Evolutionary conservation across 441 rosid genomes (phyloP).

Genomic region (Syzygium malaccense): DNA sequence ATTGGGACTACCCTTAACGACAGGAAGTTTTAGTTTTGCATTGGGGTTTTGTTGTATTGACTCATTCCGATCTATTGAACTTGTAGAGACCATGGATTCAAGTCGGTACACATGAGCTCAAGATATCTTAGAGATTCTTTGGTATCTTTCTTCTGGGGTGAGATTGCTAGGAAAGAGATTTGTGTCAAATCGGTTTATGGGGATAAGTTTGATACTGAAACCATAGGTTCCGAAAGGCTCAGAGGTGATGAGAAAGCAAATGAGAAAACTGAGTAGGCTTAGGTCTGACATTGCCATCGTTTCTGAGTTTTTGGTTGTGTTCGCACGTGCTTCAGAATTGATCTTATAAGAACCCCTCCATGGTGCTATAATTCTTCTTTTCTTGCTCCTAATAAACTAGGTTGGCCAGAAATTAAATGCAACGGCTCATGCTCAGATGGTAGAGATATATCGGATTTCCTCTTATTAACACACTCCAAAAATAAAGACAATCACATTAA

Average conservation of each 20-base stretch:
- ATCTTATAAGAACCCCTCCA: not conserved
- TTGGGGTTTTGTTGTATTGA: not conserved
- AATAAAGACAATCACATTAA: not conserved
- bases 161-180: not conserved
- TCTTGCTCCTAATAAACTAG: not conserved
- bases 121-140: not conserved
- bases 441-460: not conserved
- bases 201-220: not conserved
- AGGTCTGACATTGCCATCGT: not conserved
- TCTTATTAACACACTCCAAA: not conserved
- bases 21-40: not conserved
- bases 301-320: not conserved
- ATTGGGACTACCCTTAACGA: not conserved
- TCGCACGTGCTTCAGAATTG: not conserved
- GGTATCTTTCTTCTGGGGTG: not conserved
- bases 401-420: not conserved
- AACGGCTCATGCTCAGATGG: not conserved
- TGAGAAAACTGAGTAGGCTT: not conserved
- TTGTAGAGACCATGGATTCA: not conserved
- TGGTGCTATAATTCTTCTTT: not conserved
- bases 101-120: not conserved
- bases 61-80: not conserved
- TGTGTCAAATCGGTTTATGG: not conserved
- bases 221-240: not conserved
- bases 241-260: not conserved